Percentiles rank a stretch among this genome's conserved stretches.
These are phyloP conservation scores for Mucor plumbeus DNA, from an alignment of 371 early-diverging fungal genomes.

Conservation along the genomic window DNA sequence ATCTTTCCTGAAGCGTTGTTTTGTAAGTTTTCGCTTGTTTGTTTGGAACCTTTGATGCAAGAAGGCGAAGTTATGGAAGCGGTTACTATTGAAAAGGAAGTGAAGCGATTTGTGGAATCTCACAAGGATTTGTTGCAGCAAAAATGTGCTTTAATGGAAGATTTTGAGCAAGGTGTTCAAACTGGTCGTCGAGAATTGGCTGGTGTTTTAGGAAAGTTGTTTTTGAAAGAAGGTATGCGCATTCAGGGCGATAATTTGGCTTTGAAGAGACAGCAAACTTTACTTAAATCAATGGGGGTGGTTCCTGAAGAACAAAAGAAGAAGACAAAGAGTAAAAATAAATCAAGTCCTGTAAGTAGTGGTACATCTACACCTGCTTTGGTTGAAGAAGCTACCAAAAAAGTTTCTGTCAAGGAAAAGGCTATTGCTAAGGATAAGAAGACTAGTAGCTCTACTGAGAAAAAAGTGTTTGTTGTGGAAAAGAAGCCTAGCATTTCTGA, in stretches of 20 bases:
- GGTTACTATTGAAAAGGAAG: conserved; percentile 52
- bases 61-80: conserved; percentile 77
- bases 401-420: conserved; percentile 5
- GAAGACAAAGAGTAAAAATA: conserved; percentile 57
- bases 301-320: conserved; percentile 18
- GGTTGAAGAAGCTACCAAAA: conserved; percentile 1
- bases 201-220: conserved; percentile 70
- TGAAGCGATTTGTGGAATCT: conserved; percentile 49
- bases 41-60: conserved; percentile 70
- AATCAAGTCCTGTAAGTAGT: conserved; percentile 26
- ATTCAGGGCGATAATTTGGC: conserved; percentile 73
- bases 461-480: not conserved
- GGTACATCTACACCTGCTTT: conserved; percentile 17
- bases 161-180: conserved; percentile 71
- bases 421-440: not conserved
- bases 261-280: conserved; percentile 67
- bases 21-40: conserved; percentile 47
- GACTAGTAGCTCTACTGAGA: not conserved
- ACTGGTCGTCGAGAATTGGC: conserved; percentile 73
- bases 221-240: conserved; percentile 75
- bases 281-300: conserved; percentile 63
- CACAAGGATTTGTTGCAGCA: conserved; percentile 58
- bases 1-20: conserved; percentile 39
- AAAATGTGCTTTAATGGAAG: conserved; percentile 59
- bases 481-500: conserved; percentile 14